phyloP scores from a whole-genome alignment of 23 red algal species.

The Gracilariopsis chorda region DNA sequence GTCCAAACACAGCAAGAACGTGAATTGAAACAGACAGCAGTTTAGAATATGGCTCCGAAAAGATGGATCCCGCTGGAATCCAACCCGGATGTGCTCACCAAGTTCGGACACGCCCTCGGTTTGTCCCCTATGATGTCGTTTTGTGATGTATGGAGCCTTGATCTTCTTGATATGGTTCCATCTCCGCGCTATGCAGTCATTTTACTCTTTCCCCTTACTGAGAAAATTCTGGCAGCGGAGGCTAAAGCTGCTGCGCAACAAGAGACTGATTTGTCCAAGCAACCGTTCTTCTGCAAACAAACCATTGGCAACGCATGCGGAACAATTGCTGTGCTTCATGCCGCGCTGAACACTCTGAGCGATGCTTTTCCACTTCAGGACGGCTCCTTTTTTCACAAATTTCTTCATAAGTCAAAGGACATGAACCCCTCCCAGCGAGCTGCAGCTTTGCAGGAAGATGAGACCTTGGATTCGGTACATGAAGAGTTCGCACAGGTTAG shows the following conservation, averaged over 20 bases:
- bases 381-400: constrained; percentile 72
- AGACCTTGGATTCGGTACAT: constrained; percentile 64
- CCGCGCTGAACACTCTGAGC: constrained; percentile 62
- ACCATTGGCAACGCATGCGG: constrained; percentile 96
- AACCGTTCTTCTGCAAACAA: constrained; percentile 81
- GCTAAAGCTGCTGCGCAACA: not conserved
- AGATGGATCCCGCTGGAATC: constrained; percentile 97
- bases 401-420: constrained; percentile 18
- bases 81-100: constrained; percentile 85
- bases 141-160: constrained; percentile 82
- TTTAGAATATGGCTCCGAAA: constrained; percentile 47
- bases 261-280: constrained; percentile 19
- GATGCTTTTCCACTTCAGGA: constrained; percentile 15
- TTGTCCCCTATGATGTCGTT: constrained; percentile 56
- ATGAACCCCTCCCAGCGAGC: constrained; percentile 69
- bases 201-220: constrained; percentile 86
- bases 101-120: constrained; percentile 73
- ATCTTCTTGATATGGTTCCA: constrained; percentile 85
- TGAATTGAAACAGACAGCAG: too few relatives aligned
- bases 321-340: constrained; percentile 94
- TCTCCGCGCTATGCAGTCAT: constrained; percentile 82
- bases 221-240: constrained; percentile 23
- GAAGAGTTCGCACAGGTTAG: constrained; percentile 36
- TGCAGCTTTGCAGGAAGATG: constrained; percentile 65
- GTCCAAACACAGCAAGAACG: too few relatives aligned